phyloP scores from a whole-genome alignment of 2,329 filamentous ascomycete genomes.

The Aureobasidium lini region DNA sequence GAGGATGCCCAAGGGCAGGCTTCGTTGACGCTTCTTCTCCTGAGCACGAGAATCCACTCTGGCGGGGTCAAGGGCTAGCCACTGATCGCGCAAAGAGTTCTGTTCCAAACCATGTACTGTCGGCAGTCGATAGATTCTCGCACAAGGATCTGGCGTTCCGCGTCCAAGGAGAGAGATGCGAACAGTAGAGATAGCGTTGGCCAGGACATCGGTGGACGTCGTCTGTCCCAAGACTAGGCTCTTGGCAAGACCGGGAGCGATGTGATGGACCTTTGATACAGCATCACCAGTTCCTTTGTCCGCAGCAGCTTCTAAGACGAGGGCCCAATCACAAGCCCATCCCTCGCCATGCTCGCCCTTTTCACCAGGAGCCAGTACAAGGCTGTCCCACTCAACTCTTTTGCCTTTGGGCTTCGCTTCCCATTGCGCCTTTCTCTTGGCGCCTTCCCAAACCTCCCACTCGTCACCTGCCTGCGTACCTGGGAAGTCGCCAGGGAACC shows the following conservation, averaged over 20 bases:
- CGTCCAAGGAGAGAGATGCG: constrained; percentile 60
- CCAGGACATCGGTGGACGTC: constrained; percentile 21
- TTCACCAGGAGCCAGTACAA: constrained; percentile 64
- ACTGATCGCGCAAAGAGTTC: constrained; percentile 54
- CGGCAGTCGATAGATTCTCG: constrained; percentile 84
- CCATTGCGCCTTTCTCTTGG: constrained; percentile 58
- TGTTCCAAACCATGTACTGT: constrained; percentile 26
- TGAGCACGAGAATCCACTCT: constrained; percentile 15
- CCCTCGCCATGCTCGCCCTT: constrained; percentile 79
- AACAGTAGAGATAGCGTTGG: constrained; percentile 48
- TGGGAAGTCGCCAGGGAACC: constrained; percentile 81
- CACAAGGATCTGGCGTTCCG: constrained; percentile 63
- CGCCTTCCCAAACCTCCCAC: constrained; percentile 66
- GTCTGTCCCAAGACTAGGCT: not conserved
- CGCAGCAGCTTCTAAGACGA: not conserved
- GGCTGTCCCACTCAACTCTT: constrained; percentile 62
- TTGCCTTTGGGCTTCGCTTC: constrained; percentile 74
- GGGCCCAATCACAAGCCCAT: constrained; percentile 69
- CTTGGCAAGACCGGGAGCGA: not conserved
- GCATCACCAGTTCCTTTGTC: not conserved
- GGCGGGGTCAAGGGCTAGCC: constrained; percentile 54
- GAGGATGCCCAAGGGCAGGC: constrained; percentile 14
- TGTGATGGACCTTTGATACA: not conserved
- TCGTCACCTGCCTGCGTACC: constrained; percentile 69
- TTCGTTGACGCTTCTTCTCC: constrained; percentile 20